Evolutionary conservation across 768 basidiomycete species (phyloP), one percentile per base, ranked within the genome.

Genomic region (Hemileccinum rubropunctum): DNA sequence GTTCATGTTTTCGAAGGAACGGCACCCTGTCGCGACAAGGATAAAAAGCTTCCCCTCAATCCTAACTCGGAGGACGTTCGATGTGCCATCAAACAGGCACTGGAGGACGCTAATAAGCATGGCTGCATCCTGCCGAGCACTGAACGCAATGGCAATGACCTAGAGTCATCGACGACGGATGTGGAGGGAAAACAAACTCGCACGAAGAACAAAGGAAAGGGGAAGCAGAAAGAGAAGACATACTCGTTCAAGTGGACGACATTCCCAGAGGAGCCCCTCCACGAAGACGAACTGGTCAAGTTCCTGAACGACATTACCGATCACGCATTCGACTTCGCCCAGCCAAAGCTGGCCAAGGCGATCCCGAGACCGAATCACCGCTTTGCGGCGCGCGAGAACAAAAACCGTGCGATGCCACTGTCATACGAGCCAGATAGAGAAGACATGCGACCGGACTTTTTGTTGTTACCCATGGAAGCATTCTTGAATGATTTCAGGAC

Each of bases 391-490:
- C 47, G 43, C 4, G 4, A 15, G 15, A 37, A 44, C 43, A 48
- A 49, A 28, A 1, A 45, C 11, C 49, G 43, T 17, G 23, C 42
- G 5, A 20, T 43, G 17, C 26, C 40, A 75, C 76, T 73, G 71
- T 74, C 74, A 3, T 52, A 42, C 23, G 45, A 47, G n/a, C 15
- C 13, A 28, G 45, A 47, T 5, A 7, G 23, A 4, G 33, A 47
- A 23, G 41, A 43, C 51, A 47, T 52, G 40, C 38, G 45, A 5
- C 45, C 51, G 3, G 51, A 47, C 33, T 46, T 47, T 35, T 11
- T 51, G 15, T 17, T 51, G 8, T 35, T 46, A 17, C 50, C 41
- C 3, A 42, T 37, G 3, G 33, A 42, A 21, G 51, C 45, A 15
- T 52, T 52, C 18, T 3, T 12, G 6, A 18, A 27, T 7, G 50